Conservation (phyloP, 83 land plant species). For the Isoetes engelmannii region DNA sequence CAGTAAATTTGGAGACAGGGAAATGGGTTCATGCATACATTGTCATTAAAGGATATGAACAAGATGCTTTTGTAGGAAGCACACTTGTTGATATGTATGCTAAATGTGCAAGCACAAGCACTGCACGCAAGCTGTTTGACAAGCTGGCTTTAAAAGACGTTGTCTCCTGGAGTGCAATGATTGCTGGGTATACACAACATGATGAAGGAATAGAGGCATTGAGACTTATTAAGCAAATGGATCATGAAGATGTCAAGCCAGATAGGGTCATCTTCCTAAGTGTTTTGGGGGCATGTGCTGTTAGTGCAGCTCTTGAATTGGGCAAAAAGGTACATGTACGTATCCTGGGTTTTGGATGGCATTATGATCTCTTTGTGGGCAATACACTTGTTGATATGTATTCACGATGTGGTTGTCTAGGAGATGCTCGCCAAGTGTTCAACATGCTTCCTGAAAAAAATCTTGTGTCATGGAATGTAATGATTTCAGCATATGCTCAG, state of each 20-base stretch:
- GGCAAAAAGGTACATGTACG: no score
- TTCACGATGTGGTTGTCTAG: background rate
- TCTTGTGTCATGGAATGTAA: background rate
- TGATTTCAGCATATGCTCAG: background rate
- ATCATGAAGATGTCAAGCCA: background rate
- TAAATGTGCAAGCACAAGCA: conserved; percentile 7
- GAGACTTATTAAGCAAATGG: conserved; percentile 9
- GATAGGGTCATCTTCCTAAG: conserved; percentile 10
- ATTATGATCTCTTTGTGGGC: background rate
- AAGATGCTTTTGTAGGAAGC: conserved; percentile 8
- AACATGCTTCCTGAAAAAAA: background rate
- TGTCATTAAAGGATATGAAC: conserved; percentile 1
- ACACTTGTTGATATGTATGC: conserved; percentile 20
- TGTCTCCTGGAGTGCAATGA: conserved; percentile 14
- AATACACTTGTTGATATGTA: background rate
- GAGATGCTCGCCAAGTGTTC: background rate
- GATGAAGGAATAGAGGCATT: conserved; percentile 6
- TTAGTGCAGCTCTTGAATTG: no score
- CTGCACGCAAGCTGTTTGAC: conserved; percentile 1
- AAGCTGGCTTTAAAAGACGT: conserved; percentile 4
- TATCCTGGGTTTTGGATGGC: no score
- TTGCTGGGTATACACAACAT: conserved; percentile 13
- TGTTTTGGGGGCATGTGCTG: conserved; percentile 8
- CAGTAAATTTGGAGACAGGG: conserved; percentile 4
- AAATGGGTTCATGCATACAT: conserved; percentile 13